Conservation (phyloP, 1,284 basidiomycete genomes). For the Pascua guehoae region DNA sequence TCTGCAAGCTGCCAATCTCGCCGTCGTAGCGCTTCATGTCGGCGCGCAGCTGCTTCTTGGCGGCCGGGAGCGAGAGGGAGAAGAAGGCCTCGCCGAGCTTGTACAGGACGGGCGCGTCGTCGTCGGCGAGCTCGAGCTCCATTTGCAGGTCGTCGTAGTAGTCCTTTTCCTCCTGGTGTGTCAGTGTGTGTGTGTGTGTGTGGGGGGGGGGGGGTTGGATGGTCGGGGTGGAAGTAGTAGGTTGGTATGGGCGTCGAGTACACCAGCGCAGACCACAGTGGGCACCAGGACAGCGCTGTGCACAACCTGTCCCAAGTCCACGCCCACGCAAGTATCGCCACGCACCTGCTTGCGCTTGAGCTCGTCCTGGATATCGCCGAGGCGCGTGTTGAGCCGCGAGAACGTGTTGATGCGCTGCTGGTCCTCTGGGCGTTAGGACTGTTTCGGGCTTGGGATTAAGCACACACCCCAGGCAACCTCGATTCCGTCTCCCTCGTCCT, state of each 20-base stretch:
- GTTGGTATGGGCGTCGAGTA: too few species aligned
- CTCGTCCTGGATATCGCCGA: conserved; percentile 68
- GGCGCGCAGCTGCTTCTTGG: conserved; percentile 68
- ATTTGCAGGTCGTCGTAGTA: conserved; percentile 81
- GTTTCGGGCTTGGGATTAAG: too few species aligned
- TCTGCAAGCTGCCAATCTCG: conserved; percentile 59
- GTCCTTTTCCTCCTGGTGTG: conserved; percentile 77
- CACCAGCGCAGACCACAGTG: neutral
- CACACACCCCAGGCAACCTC: conserved; percentile 89
- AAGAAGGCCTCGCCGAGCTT: conserved; percentile 87
- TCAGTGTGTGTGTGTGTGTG: neutral
- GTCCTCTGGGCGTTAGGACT: conserved; percentile 63
- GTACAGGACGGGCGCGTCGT: conserved; percentile 77
- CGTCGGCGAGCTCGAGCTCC: conserved; percentile 82
- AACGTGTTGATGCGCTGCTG: conserved; percentile 90
- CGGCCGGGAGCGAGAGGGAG: conserved; percentile 66
- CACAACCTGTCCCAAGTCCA: neutral
- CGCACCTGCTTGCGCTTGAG: conserved; percentile 67
- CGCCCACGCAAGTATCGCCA: neutral
- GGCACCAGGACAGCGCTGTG: neutral
- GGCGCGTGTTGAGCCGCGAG: conserved; percentile 80
- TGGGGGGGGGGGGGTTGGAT: neutral
- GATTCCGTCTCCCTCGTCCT: conserved; percentile 70
- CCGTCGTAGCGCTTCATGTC: conserved; percentile 63
- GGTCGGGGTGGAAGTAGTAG: too few species aligned